Evolutionary conservation across 306 rosid species (phyloP), one percentile per base, ranked within the genome.

Genomic region (Sphenostylis stenocarpa): DNA sequence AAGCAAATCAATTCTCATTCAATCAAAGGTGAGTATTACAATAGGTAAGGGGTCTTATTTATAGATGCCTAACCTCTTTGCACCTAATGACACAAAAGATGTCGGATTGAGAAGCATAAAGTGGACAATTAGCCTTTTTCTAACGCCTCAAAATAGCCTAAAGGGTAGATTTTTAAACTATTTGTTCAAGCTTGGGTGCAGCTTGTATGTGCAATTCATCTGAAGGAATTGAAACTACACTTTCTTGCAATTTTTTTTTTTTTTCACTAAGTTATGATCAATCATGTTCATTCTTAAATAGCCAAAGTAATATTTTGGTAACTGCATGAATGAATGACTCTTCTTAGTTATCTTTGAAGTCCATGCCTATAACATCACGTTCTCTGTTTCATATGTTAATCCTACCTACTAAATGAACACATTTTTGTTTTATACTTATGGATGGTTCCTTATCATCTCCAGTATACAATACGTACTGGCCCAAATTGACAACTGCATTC

Each of bases 401-500:
- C 5, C 17, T 2, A 58, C 63, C 13, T 14, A 4, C 39, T 64
- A 44, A n/a, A 64, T 34, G 26, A 61, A 28, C 29, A 5, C 23
- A 56, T 47, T 71, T 79, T 52, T 33, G 16, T 16, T 31, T 49
- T 76, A 44, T 55, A n/a, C 74, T 62, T 19, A 76, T 7, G 11
- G 43, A 60, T 75, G 71, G 57, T 26, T 48, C 47, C 23, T 81
- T 81, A 33, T 69, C 11, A 52, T 79, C 78, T 79, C 51, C 96
- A 92, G 98, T 24, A 67, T 88, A 78, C 84, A 62, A 17, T 89
- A 89, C 15, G 82, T 85, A 34, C 43, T 90, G 85, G 81, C 82
- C 43, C 96, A 91, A 86, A 91, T 89, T 33, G 97, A 87, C 79
- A 79, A 58, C 70, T 77, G 84, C 87, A 75, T 88, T 69, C 91